Conservation (phyloP, 345 rosid genomes). For the Laguncularia racemosa region DNA sequence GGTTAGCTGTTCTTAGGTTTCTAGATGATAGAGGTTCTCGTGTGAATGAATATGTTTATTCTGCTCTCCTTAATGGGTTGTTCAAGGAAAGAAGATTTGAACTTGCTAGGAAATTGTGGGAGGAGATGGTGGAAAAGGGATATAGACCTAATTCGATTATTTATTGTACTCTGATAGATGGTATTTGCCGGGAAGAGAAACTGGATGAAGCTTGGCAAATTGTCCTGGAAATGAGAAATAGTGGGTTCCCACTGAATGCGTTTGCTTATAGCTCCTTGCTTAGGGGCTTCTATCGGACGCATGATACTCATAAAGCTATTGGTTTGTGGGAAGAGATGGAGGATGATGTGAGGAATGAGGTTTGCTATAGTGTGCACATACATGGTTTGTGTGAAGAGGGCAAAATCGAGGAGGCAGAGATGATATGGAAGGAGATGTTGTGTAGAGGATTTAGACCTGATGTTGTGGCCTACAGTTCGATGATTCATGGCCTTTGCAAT, state of each 20-base stretch:
- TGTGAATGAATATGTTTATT: constrained; percentile 59
- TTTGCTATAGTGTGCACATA: constrained; percentile 69
- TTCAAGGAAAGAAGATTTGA: constrained; percentile 67
- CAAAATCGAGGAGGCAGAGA: constrained; percentile 53
- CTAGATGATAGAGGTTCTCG: constrained; percentile 73
- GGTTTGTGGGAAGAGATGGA: constrained; percentile 72
- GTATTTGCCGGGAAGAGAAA: constrained; percentile 67
- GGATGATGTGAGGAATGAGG: constrained; percentile 32
- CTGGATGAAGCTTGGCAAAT: constrained; percentile 54
- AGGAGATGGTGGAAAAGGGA: constrained; percentile 48
- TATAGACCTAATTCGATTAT: constrained; percentile 47
- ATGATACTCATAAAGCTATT: constrained; percentile 55
- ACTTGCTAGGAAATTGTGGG: constrained; percentile 61
- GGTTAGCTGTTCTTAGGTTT: constrained; percentile 31
- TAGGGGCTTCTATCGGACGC: constrained; percentile 63
- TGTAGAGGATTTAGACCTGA: constrained; percentile 65
- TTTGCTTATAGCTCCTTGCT: constrained; percentile 83
- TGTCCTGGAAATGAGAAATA: constrained; percentile 45
- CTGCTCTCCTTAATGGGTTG: constrained; percentile 68
- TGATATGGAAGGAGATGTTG: constrained; percentile 71
- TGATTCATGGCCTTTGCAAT: constrained; percentile 79
- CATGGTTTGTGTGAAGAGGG: constrained; percentile 73
- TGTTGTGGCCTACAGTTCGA: constrained; percentile 70
- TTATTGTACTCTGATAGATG: constrained; percentile 70
- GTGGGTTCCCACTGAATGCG: constrained; percentile 65